Base-by-base conservation (phyloP, 2,329 filamentous ascomycete species). In the Alternaria sp. region DNA sequence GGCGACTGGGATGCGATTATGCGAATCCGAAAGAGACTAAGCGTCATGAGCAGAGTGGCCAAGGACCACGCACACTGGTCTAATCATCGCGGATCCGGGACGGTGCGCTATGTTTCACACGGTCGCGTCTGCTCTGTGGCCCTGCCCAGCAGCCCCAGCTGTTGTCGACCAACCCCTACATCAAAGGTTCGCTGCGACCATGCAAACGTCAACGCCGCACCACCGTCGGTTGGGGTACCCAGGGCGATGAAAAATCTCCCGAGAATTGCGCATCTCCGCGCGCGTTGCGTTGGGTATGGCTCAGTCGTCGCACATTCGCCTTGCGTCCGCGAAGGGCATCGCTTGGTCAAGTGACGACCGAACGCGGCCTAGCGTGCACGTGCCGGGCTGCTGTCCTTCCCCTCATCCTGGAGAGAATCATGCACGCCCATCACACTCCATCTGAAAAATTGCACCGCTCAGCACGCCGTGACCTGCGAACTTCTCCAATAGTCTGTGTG, bases 101-200 rank as follows among this genome's bases (percentile, higher is more conserved):
- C 66, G 71, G 65, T 61, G 73, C 74, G 74, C 75, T 71, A 75
- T 74, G 74, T 76, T 78, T 78, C 75, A 76, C 67, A 55, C 67
- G 68, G 63, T 68, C 67, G 67, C 69, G 54, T 65, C 57, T 70
- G 55, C 61, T 66, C 58, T 53, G 66, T 65, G 47, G 56, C 23
- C 59, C 55, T 64, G 55, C 30, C 49, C 49, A 23, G 30, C 12
- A 37, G 37, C 37, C 37, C 37, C 37, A 41, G 49, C n/a, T 45
- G 43, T 53, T 53, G 49, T 53, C 49, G 49, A 53, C 49, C 49
- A 37, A 53, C 37, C 23, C 37, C 47, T 55, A 26, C 37, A 21
- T 46, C 37, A 33, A 45, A 26, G 37, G n/a, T 30, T 26, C 47
- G 21, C 55, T 56, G 61, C 59, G 57, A 55, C 63, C 58, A 59